A percentile compares a stretch with the other conserved stretches of the same genome.
Conservation (phyloP, 768 basidiomycete species). For the Russula foetens region DNA sequence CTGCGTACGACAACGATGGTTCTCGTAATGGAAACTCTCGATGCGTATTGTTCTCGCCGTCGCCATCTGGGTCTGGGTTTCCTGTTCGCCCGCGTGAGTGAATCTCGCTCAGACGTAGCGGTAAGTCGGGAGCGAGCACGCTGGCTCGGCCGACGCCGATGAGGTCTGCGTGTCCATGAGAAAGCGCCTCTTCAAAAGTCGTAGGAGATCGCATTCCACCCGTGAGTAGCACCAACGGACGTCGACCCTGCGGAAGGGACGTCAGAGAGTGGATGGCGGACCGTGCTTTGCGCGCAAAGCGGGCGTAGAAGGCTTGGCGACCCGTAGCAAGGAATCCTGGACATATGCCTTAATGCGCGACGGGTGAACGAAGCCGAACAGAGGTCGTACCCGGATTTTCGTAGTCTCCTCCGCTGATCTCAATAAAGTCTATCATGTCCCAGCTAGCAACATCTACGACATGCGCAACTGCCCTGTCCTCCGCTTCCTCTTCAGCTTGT, state of each 20-base stretch:
- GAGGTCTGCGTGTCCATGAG: constrained; percentile 54
- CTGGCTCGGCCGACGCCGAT: constrained; percentile 70
- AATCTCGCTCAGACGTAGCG: constrained; percentile 27
- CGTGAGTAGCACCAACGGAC: constrained; percentile 68
- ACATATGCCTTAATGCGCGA: neutral
- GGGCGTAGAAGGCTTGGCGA: constrained; percentile 68
- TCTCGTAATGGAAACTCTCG: neutral
- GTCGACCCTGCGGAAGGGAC: constrained; percentile 28
- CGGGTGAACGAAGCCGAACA: neutral
- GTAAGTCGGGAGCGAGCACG: constrained; percentile 53
- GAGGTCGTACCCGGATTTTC: constrained; percentile 54
- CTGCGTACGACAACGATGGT: constrained; percentile 6
- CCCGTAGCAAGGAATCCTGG: constrained; percentile 29
- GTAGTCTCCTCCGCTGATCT: constrained; percentile 84
- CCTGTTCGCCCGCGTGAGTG: neutral
- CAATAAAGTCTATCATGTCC: constrained; percentile 71
- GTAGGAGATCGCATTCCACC: constrained; percentile 64
- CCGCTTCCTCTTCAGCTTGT: constrained; percentile 26
- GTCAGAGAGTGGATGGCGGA: constrained; percentile 32
- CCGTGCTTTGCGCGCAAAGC: constrained; percentile 53
- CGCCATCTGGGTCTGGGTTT: neutral
- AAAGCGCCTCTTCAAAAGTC: constrained; percentile 46
- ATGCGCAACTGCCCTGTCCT: constrained; percentile 47
- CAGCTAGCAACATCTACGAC: constrained; percentile 53
- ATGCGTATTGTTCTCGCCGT: constrained; percentile 14